These are phyloP conservation scores for Closterium sp. DNA, from an alignment of 139 green algal species.

Conservation along the genomic window DNA sequence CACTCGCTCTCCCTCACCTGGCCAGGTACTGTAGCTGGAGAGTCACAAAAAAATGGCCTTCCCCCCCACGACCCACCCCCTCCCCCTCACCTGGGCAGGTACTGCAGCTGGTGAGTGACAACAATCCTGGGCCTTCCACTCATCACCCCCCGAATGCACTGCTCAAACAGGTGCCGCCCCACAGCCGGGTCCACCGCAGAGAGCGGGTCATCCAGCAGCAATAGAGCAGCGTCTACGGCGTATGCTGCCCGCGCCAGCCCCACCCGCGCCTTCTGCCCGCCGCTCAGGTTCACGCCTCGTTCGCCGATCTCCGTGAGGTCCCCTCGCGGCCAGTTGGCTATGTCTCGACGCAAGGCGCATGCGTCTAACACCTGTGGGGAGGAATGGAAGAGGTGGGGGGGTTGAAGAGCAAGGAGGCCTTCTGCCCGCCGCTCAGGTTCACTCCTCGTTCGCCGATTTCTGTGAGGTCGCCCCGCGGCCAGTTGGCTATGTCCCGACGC, in stretches of 20 bases:
- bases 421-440: slow-evolving; percentile 66
- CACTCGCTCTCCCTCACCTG: not conserved
- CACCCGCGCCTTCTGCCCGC: slow-evolving; percentile 43
- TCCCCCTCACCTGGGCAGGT: slow-evolving; percentile 31
- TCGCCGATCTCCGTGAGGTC: slow-evolving; percentile 86
- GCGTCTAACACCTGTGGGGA: slow-evolving; percentile 15
- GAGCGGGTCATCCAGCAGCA: slow-evolving; percentile 46
- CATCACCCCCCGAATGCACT: slow-evolving; percentile 68
- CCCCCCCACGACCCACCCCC: no score
- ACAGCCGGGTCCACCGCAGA: slow-evolving; percentile 70
- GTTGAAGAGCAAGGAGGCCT: not conserved
- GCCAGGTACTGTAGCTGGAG: slow-evolving; percentile 46
- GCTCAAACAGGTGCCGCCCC: slow-evolving; percentile 50
- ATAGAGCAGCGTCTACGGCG: not conserved
- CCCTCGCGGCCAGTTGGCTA: slow-evolving; percentile 59
- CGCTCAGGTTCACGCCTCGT: slow-evolving; percentile 79
- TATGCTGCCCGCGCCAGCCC: slow-evolving; percentile 71
- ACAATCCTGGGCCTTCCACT: slow-evolving; percentile 69
- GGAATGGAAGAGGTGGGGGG: not conserved
- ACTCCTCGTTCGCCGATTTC: slow-evolving; percentile 87
- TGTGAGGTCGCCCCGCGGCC: slow-evolving; percentile 71
- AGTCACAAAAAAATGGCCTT: not conserved
- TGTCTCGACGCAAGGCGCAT: slow-evolving; percentile 49
- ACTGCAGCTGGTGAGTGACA: slow-evolving; percentile 74
- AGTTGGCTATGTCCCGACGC: slow-evolving; percentile 50